Evolutionary conservation across 2,329 filamentous ascomycete genomes (phyloP), one percentile per base, ranked within the genome.

Genomic region (Botrytis cinerea): DNA sequence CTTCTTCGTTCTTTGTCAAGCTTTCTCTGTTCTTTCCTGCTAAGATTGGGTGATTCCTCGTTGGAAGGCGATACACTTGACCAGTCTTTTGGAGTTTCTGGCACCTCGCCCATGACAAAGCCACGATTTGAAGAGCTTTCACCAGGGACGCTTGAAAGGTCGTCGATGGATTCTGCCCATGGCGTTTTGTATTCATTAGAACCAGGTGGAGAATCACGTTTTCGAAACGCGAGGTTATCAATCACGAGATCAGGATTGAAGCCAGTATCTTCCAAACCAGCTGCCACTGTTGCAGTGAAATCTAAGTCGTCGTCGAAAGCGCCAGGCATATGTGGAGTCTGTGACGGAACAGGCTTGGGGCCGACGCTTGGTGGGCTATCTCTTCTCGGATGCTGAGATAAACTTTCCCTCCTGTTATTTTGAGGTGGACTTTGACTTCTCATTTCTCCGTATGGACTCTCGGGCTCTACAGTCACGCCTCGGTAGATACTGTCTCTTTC

Each of bases 241-340:
- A 92, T 90, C 63, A 93, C 89, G 73, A 93, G 89, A 59, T 91
- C 87, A 7, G 90, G 88, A 78, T 93, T 87, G 75, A 94, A 93
- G 0, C 92, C 92, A 63, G 89, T 88, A n/a, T 89, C 87, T 79
- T 90, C 83, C 67, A 93, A 84, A 1, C 90, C 91, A 66, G 91
- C 92, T 73, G 91, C 91, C 64, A 93, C 82, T 4, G 88, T 89
- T 43, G 91, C 92, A 12, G 90, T 89, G 76, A 94, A 93, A 70
- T 90, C 89, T 14, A 91, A 82, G 77, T 93, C 92, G 73, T 91
- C 87, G 1, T 84, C 87, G 78, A 92, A 94, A 16, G 86, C 83
- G 32, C 91, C 91, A 38, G 91, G 90, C 81, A 91, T 88, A 73
- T 88, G 85, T 61, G 85, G 79, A 32, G 79, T 77, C 69, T 83